Evolutionary conservation across 2,329 filamentous ascomycete species (phyloP).

Genomic region (Botrytis aclada): DNA sequence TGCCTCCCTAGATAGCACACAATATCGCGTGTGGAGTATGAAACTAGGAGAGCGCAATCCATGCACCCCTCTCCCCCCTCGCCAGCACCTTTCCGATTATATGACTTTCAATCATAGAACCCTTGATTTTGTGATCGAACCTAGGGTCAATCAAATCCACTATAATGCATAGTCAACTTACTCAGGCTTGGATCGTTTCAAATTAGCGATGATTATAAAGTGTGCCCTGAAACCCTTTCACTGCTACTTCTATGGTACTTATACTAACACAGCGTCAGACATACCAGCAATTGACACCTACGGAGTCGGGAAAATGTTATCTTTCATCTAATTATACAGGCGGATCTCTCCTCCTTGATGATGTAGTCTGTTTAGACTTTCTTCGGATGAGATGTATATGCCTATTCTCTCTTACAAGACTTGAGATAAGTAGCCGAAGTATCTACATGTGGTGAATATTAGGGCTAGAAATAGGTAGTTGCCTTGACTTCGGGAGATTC

Average conservation of each 20-base stretch:
- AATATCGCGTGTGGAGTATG: not conserved
- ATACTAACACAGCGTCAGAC: too few species aligned
- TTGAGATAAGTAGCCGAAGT: not conserved
- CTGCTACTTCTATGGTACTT: too few species aligned
- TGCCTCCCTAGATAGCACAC: not conserved
- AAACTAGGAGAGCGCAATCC: too few species aligned
- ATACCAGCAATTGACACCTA: fast-evolving
- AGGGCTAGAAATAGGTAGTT: not conserved
- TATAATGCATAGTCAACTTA: too few species aligned
- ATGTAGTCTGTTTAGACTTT: not conserved
- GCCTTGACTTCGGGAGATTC: not conserved
- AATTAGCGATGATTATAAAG: too few species aligned
- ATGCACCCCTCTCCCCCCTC: too few species aligned
- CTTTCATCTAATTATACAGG: not conserved
- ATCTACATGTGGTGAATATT: not conserved
- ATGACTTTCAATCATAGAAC: too few species aligned
- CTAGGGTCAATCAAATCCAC: too few species aligned
- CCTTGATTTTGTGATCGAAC: too few species aligned
- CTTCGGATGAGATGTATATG: not conserved
- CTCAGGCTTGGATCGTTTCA: too few species aligned
- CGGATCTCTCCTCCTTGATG: not conserved
- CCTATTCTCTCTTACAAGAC: not conserved
- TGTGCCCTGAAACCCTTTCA: too few species aligned
- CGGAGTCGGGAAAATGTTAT: fast-evolving
- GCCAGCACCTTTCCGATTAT: too few species aligned